These are phyloP conservation scores for Penicillium sp. DNA, from an alignment of 2,329 filamentous ascomycete genomes.

Conservation along the genomic window DNA sequence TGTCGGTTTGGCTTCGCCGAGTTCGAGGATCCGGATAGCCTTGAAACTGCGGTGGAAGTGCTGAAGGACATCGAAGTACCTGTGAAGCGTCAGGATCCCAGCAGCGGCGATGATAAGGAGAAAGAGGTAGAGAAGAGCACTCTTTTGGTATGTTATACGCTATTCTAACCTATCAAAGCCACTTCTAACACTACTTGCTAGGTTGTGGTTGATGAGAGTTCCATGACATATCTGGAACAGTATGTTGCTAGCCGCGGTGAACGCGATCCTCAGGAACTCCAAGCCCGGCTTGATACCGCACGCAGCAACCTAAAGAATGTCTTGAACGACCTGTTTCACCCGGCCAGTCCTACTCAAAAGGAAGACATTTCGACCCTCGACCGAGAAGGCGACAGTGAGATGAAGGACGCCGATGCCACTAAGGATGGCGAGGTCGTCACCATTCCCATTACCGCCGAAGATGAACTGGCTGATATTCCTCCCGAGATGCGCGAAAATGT, in stretches of 20 bases:
- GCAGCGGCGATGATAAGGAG: conserved; percentile 44
- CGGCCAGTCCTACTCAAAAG: conserved; percentile 54
- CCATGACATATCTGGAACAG: conserved; percentile 82
- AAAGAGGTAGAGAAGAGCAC: conserved; percentile 67
- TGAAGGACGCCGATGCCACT: conserved; percentile 65
- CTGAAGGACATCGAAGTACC: conserved; percentile 83
- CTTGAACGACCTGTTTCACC: conserved; percentile 74
- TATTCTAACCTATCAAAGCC: not conserved
- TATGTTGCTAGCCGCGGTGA: conserved; percentile 71
- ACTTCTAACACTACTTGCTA: conserved; percentile 35
- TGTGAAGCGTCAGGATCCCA: conserved; percentile 68
- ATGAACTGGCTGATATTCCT: conserved; percentile 93
- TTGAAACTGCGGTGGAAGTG: conserved; percentile 82
- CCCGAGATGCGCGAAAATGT: conserved; percentile 96
- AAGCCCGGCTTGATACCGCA: conserved; percentile 72
- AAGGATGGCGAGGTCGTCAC: conserved; percentile 80
- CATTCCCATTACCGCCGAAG: conserved; percentile 83
- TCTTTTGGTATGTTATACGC: conserved; percentile 60
- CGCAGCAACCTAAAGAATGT: conserved; percentile 69
- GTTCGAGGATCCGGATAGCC: conserved; percentile 87
- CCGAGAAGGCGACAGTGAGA: conserved; percentile 68
- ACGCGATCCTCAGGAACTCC: conserved; percentile 62
- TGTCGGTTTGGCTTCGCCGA: conserved; percentile 94
- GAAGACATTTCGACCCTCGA: conserved; percentile 57
- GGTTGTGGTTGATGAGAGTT: conserved; percentile 78